Base-by-base conservation (phyloP, 305 asterid genomes). In the Plantago coronopus region DNA sequence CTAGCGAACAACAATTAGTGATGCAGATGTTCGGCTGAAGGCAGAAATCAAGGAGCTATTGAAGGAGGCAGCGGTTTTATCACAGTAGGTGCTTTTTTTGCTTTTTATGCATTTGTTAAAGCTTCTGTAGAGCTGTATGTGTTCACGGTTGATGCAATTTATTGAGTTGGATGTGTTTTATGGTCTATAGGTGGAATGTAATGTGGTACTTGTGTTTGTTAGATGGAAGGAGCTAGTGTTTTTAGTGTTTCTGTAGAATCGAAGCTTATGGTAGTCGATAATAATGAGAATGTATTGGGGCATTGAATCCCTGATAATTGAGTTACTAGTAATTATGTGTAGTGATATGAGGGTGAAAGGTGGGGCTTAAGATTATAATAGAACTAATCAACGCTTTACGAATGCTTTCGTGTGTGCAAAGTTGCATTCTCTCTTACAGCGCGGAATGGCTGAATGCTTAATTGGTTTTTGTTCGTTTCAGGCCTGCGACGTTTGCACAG, bases 401-500 rank as follows among this genome's bases (percentile, higher is more conserved):
- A n/a, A n/a, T n/a, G n/a, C n/a, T n/a, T n/a, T n/a, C 23, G 7
- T 58, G 37, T 38, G 49, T 43, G 8, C 17, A 55, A 18, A 5
- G 0, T 17, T n/a, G 43, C 5, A 43, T 6, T 17, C 27, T 0
- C 8, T 55, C 22, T 15, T 5, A 25, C 50, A 40, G 12, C 38
- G 5, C 10, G 43, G n/a, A 15, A 17, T 6, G 13, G 13, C 23
- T 57, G 31, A n/a, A 22, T 37, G 2, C 42, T 10, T 18, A 17
- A 16, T 49, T 48, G 22, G 64, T 38, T 64, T 59, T 68, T 59
- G 57, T 37, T 74, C 54, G 60, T 75, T 71, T 66, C 78, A 93
- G 99, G 84, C 99, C 99, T 75, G 85, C 97, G 23, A 93, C 99
- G 64, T 93, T 89, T 79, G 99, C 96, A 31, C 97, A 93, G 81